Evolutionary conservation across 768 basidiomycete species (phyloP), one percentile per base, ranked within the genome.

Genomic region (Tylopilus cervinicoccineus): DNA sequence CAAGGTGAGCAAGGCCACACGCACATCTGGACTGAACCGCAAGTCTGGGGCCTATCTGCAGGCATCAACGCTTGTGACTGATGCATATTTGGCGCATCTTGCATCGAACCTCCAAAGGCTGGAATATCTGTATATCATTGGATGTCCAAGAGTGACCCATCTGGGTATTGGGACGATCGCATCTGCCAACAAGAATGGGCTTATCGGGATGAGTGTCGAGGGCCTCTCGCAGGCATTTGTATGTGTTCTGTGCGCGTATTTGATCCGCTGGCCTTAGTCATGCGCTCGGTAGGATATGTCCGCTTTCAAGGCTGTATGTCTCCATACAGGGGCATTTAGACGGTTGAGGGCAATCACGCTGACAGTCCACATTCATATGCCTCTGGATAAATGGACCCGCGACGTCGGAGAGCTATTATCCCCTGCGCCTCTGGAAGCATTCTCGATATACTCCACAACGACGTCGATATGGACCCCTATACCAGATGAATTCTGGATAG

Each of bases 131-230:
- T 71, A 77, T 44, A 64, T 92, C 12, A 74, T 78, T 1, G 88
- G 88, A 17, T 91, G 88, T 60, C 72, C 76, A 2, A 85, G 76
- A 57, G 79, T 89, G 22, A 86, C 84, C 1, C 76, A 88, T 42
- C 52, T 52, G 9, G 84, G 87, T 1, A 65, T 88, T 2, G 74
- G 68, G 60, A 69, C 76, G 3, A 51, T 88, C 13, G 57, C 86
- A 1, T 70, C 71, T 4, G 50, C 62, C 19, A 83, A 73, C 47
- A 51, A 54, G 32, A 62, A 38, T 6, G 80, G 83, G 3, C 70
- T 91, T 8, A 43, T 72, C 5, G 72, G 70, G 2, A 69, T 90
- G 5, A 75, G 76, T 8, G 67, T 92, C 10, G 86, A 91, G 60
- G 77, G 76, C 12, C 61, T 88, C 19, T 81, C 83, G 3, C 66